These are phyloP conservation scores for Rhodotorula sp. DNA, from an alignment of 1,284 basidiomycete genomes.

Conservation along the genomic window DNA sequence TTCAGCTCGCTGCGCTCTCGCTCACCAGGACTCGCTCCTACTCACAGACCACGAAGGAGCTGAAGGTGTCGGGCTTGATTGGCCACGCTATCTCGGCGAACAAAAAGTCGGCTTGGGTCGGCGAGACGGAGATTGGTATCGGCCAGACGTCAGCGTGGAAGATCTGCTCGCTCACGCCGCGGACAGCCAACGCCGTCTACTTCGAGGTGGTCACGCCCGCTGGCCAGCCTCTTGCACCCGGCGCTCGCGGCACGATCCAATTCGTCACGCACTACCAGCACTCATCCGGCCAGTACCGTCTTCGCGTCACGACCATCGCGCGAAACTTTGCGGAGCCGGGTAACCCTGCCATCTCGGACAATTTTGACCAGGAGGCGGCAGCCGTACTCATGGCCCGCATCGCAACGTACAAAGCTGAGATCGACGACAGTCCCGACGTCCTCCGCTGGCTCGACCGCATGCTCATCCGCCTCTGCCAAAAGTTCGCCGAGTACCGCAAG, in stretches of 20 bases:
- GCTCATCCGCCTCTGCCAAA: constrained; percentile 97
- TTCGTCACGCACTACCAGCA: constrained; percentile 99
- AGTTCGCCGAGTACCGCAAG: constrained; percentile 98
- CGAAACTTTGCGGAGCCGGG: constrained; percentile 97
- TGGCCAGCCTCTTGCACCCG: constrained; percentile 85
- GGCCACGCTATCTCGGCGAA: constrained; percentile 96
- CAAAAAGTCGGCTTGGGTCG: constrained; percentile 94
- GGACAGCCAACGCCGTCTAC: constrained; percentile 87
- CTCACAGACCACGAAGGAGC: constrained; percentile 88
- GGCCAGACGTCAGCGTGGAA: constrained; percentile 99
- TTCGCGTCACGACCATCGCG: constrained; percentile 95
- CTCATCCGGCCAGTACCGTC: constrained; percentile 85
- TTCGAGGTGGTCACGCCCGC: constrained; percentile 99
- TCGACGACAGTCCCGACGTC: constrained; percentile 97
- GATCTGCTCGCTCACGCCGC: constrained; percentile 84
- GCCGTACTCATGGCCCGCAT: constrained; percentile 99
- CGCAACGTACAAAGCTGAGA: constrained; percentile 98
- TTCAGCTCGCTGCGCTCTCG: too few relatives aligned
- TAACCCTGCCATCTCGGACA: constrained; percentile 84
- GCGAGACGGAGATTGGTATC: constrained; percentile 99
- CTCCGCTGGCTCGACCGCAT: constrained; percentile 97
- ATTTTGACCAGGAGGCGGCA: constrained; percentile 97
- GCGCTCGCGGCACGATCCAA: constrained; percentile 92
- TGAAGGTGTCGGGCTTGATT: constrained; percentile 96
- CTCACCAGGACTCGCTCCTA: background rate